phyloP scores from a whole-genome alignment of 2,329 filamentous ascomycete genomes.

The Basipetospora sp. region DNA sequence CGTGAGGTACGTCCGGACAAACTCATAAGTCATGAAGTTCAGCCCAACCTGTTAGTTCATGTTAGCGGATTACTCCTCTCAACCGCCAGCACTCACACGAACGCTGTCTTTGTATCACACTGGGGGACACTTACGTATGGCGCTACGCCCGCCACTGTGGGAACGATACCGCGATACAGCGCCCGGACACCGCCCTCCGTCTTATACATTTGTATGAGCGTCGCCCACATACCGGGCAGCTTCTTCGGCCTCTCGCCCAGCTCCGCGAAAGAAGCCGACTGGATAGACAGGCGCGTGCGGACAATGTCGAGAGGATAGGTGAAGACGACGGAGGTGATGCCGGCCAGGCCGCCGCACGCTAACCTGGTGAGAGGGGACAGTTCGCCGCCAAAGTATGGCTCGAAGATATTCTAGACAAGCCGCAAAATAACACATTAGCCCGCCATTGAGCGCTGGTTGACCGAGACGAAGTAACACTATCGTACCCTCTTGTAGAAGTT shows the following conservation, averaged over 20 bases:
- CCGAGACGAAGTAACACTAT: too few species aligned
- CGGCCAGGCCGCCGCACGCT: constrained; percentile 78
- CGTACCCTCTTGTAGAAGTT: constrained; percentile 88
- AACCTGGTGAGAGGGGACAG: constrained; percentile 62
- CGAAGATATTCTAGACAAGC: constrained; percentile 53
- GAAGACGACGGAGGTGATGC: constrained; percentile 85
- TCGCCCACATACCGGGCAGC: constrained; percentile 84
- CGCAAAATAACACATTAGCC: too few species aligned
- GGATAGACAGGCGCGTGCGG: constrained; percentile 87
- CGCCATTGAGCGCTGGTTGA: too few species aligned
- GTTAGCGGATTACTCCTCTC: too few species aligned
- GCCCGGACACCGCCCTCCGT: constrained; percentile 74
- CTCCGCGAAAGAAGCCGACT: constrained; percentile 84
- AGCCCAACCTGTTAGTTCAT: too few species aligned
- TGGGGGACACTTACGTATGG: constrained; percentile 53
- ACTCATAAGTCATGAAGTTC: constrained; percentile 98
- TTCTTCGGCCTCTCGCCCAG: constrained; percentile 50
- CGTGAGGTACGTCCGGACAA: constrained; percentile 68
- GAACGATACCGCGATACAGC: constrained; percentile 86
- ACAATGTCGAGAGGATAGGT: constrained; percentile 98
- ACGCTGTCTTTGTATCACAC: too few species aligned
- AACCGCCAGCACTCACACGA: too few species aligned
- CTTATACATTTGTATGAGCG: constrained; percentile 71
- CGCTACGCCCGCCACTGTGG: constrained; percentile 86
- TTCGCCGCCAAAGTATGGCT: constrained; percentile 57